These are phyloP conservation scores for Rutstroemia sp. DNA, from an alignment of 2,329 filamentous ascomycete genomes.

Conservation along the genomic window DNA sequence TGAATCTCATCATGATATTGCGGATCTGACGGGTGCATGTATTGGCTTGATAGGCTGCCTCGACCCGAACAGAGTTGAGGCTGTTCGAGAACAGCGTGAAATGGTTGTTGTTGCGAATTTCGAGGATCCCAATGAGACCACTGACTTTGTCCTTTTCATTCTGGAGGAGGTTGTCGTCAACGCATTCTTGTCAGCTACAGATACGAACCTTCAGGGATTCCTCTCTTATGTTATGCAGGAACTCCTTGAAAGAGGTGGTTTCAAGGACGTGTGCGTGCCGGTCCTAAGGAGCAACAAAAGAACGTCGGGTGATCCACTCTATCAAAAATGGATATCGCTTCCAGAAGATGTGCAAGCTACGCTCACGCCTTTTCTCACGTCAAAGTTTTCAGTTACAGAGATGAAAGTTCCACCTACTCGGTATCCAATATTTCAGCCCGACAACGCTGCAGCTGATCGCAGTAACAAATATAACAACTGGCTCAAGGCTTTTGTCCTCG, in stretches of 20 bases:
- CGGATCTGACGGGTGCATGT: slow-evolving; percentile 68
- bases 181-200: slow-evolving; percentile 83
- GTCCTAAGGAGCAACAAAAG: slow-evolving; percentile 30
- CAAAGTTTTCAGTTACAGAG: slow-evolving; percentile 69
- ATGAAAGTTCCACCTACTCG: slow-evolving; percentile 41
- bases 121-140: slow-evolving; percentile 64
- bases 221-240: slow-evolving; percentile 94
- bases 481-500: slow-evolving; percentile 73
- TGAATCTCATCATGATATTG: slow-evolving; percentile 57
- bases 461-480: slow-evolving; percentile 75
- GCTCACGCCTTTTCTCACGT: slow-evolving; percentile 80
- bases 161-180: slow-evolving; percentile 84
- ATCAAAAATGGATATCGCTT: slow-evolving; percentile 69
- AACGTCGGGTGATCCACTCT: slow-evolving; percentile 47
- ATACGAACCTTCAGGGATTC: slow-evolving; percentile 81
- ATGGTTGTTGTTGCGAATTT: slow-evolving; percentile 88
- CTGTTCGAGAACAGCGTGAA: slow-evolving; percentile 67
- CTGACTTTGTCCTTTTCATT: slow-evolving; percentile 78
- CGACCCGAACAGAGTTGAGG: slow-evolving; percentile 84
- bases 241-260: slow-evolving; percentile 69
- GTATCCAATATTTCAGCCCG: slow-evolving; percentile 63
- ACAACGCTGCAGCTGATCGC: slow-evolving; percentile 46
- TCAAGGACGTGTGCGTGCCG: slow-evolving; percentile 46
- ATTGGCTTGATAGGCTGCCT: slow-evolving; percentile 86
- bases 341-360: slow-evolving; percentile 73